Conservation (phyloP, 495 filamentous ascomycete species). For the Penicillium arizonense region DNA sequence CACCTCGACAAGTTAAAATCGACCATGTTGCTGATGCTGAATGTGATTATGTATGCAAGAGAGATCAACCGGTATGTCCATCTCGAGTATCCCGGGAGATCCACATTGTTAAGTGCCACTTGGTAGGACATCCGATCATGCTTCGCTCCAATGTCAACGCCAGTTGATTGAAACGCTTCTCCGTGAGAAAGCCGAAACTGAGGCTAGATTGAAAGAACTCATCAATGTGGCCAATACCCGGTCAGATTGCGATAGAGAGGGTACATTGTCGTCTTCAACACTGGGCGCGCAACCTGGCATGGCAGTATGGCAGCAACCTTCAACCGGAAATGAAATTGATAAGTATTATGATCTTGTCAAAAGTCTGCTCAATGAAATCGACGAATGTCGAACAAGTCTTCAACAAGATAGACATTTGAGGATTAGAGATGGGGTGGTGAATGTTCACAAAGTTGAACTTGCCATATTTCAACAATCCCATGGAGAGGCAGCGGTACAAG, state of each 20-base stretch:
- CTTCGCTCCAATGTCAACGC: no score
- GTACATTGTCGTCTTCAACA: no score
- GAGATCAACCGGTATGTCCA: constrained; percentile 12
- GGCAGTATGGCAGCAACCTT: no score
- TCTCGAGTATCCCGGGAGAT: not conserved
- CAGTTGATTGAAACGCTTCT: not conserved
- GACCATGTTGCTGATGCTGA: constrained; percentile 29
- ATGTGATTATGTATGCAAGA: constrained; percentile 29
- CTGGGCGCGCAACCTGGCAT: no score
- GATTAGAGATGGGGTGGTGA: not conserved
- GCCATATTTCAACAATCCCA: not conserved
- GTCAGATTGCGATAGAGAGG: no score
- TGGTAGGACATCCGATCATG: no score
- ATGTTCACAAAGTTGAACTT: not conserved
- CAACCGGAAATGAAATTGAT: no score
- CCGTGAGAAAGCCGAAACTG: not conserved
- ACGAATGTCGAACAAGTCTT: not conserved
- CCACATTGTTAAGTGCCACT: not conserved
- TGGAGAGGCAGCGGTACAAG: not conserved
- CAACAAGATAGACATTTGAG: not conserved
- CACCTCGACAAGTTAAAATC: constrained; percentile 33
- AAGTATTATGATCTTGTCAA: not conserved
- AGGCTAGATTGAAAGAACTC: not conserved
- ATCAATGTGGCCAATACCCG: not conserved
- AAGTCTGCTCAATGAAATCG: not conserved